A percentile compares a stretch with the other conserved stretches of the same genome.
phyloP scores from a whole-genome alignment of 75 land plant species.

The Gnetum montanum region DNA sequence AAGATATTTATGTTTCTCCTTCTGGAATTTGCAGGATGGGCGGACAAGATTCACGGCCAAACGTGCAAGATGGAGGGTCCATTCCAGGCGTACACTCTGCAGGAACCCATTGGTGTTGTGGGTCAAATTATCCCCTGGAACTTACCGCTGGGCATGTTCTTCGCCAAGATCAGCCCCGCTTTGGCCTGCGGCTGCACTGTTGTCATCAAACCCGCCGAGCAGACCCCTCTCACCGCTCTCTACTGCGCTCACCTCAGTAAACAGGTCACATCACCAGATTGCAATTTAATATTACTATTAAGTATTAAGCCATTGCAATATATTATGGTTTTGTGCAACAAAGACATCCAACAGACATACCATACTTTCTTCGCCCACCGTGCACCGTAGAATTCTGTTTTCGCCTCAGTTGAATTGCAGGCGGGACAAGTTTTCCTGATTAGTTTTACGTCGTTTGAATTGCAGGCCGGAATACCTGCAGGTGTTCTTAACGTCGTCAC shows the following conservation, averaged over 20 bases:
- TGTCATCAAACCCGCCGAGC: slow-evolving; percentile 80
- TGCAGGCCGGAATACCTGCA: slow-evolving; percentile 75
- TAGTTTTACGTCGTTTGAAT: background rate
- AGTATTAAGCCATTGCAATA: background rate
- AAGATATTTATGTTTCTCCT: background rate
- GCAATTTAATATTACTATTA: background rate
- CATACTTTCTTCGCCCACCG: no score
- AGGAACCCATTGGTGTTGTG: slow-evolving; percentile 72
- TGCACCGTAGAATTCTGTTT: no score
- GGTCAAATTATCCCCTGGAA: slow-evolving; percentile 87
- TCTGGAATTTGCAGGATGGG: slow-evolving; percentile 10
- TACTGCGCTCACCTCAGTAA: slow-evolving; percentile 60
- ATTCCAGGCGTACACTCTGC: slow-evolving; percentile 42
- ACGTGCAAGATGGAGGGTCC: slow-evolving; percentile 51
- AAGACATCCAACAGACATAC: no score
- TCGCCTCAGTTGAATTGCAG: no score
- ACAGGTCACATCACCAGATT: slow-evolving; percentile 40
- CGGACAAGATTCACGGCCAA: slow-evolving; percentile 78
- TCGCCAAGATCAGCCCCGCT: slow-evolving; percentile 61
- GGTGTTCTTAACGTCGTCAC: slow-evolving; percentile 81
- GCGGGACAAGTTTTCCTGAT: background rate
- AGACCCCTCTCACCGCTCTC: slow-evolving; percentile 74
- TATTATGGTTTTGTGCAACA: background rate
- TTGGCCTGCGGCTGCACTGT: slow-evolving; percentile 69
- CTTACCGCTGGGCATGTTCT: slow-evolving; percentile 50